A percentile compares a stretch with the other conserved stretches of the same genome.
Evolutionary conservation across 768 basidiomycete species (phyloP).

Genomic region (Tephrocybe sp.): DNA sequence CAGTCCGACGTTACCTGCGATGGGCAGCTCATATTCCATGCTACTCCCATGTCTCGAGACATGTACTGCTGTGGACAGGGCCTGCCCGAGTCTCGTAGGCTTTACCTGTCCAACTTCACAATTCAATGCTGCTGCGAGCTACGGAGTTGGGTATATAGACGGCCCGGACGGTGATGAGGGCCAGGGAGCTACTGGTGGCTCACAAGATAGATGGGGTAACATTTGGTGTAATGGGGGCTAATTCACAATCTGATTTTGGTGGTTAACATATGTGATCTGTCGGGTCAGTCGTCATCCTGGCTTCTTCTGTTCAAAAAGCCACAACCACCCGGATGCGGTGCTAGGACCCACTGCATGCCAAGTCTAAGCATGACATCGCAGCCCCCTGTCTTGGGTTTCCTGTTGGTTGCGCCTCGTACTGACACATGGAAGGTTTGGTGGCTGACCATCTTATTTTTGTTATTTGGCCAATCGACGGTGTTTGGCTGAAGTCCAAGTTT

Average conservation of each 20-base stretch:
- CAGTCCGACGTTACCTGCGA: constrained; percentile 46
- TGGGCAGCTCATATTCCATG: constrained; percentile 47
- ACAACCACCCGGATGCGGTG: neutral
- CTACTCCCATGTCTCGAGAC: constrained; percentile 79
- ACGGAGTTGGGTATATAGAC: constrained; percentile 77
- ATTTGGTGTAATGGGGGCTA: constrained; percentile 62
- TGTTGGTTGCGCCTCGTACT: neutral
- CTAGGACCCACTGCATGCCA: neutral
- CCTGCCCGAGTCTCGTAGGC: constrained; percentile 72
- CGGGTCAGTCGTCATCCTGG: no score
- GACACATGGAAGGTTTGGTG: neutral
- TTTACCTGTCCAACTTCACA: constrained; percentile 62
- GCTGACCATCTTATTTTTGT: neutral
- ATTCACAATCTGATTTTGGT: neutral
- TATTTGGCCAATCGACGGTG: neutral
- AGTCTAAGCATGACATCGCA: neutral
- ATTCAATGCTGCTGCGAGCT: constrained; percentile 66
- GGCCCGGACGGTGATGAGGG: constrained; percentile 43
- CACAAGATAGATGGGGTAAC: constrained; percentile 71
- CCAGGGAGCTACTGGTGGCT: constrained; percentile 47
- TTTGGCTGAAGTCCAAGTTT: no score
- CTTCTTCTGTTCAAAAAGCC: no score
- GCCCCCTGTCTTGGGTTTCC: neutral
- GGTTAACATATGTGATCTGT: no score
- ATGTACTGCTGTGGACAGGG: constrained; percentile 69